Conservation (phyloP, 768 basidiomycete species). For the Tulasnella sp. region DNA sequence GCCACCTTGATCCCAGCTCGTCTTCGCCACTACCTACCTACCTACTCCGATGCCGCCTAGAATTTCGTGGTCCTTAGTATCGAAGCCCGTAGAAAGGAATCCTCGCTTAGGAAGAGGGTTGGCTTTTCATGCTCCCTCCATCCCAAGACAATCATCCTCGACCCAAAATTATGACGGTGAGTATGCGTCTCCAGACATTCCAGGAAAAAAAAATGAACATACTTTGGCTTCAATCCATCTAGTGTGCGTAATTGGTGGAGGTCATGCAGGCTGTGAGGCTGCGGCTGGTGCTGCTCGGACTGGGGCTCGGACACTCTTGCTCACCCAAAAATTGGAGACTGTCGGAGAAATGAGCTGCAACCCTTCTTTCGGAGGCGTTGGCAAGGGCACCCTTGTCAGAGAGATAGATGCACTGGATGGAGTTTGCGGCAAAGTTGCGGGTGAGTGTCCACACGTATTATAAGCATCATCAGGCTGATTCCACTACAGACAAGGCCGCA, state of each 20-base stretch:
- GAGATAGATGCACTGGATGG: conserved; percentile 90
- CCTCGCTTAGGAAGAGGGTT: not conserved
- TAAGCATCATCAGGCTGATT: not conserved
- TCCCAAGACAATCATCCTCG: not conserved
- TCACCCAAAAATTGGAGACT: conserved; percentile 75
- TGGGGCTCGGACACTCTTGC: conserved; percentile 68
- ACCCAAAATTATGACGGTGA: not conserved
- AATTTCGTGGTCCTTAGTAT: not conserved
- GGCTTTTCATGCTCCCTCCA: not conserved
- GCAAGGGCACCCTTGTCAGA: conserved; percentile 84
- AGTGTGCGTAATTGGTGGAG: conserved; percentile 86
- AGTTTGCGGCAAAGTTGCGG: conserved; percentile 72
- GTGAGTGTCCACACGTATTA: conserved; percentile 37
- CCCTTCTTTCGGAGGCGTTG: conserved; percentile 85
- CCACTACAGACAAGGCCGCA: conserved; percentile 63
- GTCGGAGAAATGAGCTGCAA: conserved; percentile 86
- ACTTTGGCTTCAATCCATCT: not conserved
- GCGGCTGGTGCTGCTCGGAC: conserved; percentile 78
- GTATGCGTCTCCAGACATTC: not conserved
- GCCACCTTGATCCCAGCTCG: not conserved
- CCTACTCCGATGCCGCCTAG: not conserved
- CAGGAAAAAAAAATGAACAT: not conserved
- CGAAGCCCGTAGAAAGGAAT: not conserved
- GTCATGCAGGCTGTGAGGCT: conserved; percentile 90
- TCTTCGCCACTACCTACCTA: not conserved